Conservation (phyloP, 2,329 filamentous ascomycete genomes). For the Alternaria brassicae region DNA sequence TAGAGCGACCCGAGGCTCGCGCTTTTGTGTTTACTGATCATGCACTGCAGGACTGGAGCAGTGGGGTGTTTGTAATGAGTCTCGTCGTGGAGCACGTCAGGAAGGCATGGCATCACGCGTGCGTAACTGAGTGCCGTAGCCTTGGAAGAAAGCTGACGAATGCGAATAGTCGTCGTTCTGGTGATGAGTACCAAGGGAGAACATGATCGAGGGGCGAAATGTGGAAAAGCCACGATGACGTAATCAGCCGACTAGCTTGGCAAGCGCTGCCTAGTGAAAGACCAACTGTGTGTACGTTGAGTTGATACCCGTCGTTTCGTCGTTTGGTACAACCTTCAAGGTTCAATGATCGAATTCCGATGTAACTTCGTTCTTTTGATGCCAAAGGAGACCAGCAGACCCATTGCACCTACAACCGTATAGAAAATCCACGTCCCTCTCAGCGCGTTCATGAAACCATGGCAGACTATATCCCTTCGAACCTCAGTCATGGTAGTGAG, state of each 20-base stretch:
- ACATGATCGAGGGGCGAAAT: not conserved
- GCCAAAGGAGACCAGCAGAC: slow-evolving; percentile 42
- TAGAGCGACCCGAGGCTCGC: not conserved
- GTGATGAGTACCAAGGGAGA: not conserved
- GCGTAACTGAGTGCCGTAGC: not conserved
- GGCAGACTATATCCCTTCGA: slow-evolving; percentile 50
- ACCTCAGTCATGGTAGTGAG: slow-evolving; percentile 29
- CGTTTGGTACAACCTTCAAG: not conserved
- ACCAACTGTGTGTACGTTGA: not conserved
- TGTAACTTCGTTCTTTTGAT: slow-evolving; percentile 43
- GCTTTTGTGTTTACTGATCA: slow-evolving; percentile 10
- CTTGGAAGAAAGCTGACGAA: not conserved
- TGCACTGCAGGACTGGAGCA: not conserved
- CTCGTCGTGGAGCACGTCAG: not conserved
- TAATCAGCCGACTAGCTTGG: not conserved
- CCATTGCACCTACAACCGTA: slow-evolving; percentile 50
- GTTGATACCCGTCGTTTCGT: not conserved
- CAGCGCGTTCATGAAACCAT: slow-evolving; percentile 53
- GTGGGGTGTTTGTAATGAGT: not conserved
- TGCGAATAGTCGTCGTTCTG: not conserved
- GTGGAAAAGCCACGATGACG: not conserved
- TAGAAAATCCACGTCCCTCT: slow-evolving; percentile 62
- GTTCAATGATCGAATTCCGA: slow-evolving; percentile 1
- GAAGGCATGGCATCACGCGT: not conserved
- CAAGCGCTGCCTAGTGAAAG: not conserved